A percentile compares a stretch with the other conserved stretches of the same genome.
phyloP scores from a whole-genome alignment of 2,329 filamentous ascomycete genomes.

The Paradendryphiella salina region DNA sequence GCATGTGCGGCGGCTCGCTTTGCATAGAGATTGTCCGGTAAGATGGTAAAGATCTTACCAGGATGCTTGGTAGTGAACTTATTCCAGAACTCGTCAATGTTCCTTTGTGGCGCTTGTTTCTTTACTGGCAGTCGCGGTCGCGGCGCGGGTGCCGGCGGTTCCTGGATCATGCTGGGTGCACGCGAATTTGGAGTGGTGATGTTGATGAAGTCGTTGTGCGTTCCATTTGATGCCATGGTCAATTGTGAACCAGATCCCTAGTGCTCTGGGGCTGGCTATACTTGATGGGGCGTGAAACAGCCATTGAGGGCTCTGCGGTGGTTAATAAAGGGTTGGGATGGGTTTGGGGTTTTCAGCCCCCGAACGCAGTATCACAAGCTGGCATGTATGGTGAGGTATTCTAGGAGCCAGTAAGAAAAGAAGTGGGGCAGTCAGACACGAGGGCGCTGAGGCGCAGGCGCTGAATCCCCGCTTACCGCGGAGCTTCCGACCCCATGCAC shows the following conservation, averaged over 20 bases:
- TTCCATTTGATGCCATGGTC: conserved; percentile 44
- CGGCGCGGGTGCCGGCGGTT: conserved; percentile 20
- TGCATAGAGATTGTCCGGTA: conserved; percentile 69
- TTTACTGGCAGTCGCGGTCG: conserved; percentile 41
- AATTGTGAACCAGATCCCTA: conserved; percentile 21
- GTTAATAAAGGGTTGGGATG: conserved; percentile 31
- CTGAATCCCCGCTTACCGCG: conserved; percentile 32
- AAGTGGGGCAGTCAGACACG: conserved; percentile 42
- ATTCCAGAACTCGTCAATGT: conserved; percentile 72
- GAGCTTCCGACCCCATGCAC: conserved; percentile 19
- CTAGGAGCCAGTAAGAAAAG: conserved; percentile 40
- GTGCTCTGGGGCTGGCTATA: conserved; percentile 23
- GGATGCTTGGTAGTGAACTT: conserved; percentile 70
- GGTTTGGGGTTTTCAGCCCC: conserved; percentile 36
- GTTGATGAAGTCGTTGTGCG: conserved; percentile 44
- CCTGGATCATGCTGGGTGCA: conserved; percentile 44
- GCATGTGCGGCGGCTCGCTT: conserved; percentile 62
- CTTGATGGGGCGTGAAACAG: conserved; percentile 21
- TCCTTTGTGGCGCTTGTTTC: conserved; percentile 65
- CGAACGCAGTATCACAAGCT: conserved; percentile 32
- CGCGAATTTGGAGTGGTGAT: conserved; percentile 43
- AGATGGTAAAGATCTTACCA: conserved; percentile 71
- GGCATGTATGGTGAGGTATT: conserved; percentile 32
- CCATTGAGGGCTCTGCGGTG: conserved; percentile 33
- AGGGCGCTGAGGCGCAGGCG: conserved; percentile 36